Percentiles rank a stretch among this genome's conserved stretches.
phyloP scores from a whole-genome alignment of 257 asterid genomes.

The Striga asiatica region DNA sequence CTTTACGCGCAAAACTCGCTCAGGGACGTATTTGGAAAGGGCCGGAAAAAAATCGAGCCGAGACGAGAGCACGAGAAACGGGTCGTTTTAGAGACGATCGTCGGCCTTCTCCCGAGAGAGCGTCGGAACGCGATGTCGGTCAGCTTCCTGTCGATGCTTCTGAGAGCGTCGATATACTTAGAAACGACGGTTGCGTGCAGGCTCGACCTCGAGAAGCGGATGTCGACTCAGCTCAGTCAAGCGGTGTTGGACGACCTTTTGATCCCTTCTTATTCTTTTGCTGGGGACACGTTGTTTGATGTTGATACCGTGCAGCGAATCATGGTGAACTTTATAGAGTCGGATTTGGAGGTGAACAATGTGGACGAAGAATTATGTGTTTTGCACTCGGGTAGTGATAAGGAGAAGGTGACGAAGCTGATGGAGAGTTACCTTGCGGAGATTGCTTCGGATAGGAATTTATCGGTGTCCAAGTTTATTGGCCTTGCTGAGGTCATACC shows the following conservation, averaged over 20 bases:
- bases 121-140: conserved; percentile 59
- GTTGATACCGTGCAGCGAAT: conserved; percentile 67
- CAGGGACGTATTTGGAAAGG: conserved; percentile 66
- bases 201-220: conserved; percentile 80
- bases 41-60: conserved; percentile 56
- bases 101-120: conserved; percentile 71
- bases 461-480: conserved; percentile 43
- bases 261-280: conserved; percentile 58
- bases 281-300: conserved; percentile 67
- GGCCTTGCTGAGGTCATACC: conserved; percentile 59
- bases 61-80: conserved; percentile 67
- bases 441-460: conserved; percentile 56
- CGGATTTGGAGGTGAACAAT: conserved; percentile 32
- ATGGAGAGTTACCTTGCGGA: conserved; percentile 71
- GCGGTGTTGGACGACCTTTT: conserved; percentile 67
- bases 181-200: conserved; percentile 81
- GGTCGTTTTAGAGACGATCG: conserved; percentile 73
- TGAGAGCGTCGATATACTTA: conserved; percentile 62
- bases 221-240: conserved; percentile 63
- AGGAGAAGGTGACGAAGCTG: conserved; percentile 43
- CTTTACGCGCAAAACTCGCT: conserved; percentile 55
- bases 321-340: conserved; percentile 43
- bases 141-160: conserved; percentile 81
- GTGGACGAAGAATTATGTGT: conserved; percentile 30
- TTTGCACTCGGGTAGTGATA: conserved; percentile 28